These are phyloP conservation scores for Verticillium tricorpus DNA, from an alignment of 2,329 filamentous ascomycete species.

Conservation along the genomic window DNA sequence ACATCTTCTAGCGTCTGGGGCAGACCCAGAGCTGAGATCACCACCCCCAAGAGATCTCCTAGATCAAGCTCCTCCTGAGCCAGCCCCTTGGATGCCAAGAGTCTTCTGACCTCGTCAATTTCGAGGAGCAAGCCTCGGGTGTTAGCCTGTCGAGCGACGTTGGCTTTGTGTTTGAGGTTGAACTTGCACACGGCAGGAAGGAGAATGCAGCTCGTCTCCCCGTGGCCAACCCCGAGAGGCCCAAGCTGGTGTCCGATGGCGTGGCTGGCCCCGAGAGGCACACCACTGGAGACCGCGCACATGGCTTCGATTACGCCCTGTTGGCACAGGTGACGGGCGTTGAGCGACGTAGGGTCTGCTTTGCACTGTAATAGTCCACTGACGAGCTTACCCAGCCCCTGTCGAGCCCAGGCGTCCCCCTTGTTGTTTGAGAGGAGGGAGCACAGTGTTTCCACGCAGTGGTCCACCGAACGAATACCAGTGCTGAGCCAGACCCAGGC, in stretches of 20 bases:
- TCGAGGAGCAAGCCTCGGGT: conserved; percentile 7
- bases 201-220: conserved; percentile 45
- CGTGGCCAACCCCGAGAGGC: conserved; percentile 53
- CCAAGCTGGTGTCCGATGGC: conserved; percentile 50
- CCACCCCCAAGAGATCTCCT: conserved; percentile 44
- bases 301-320: conserved; percentile 50
- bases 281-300: conserved; percentile 33
- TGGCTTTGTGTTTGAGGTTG: conserved; percentile 31
- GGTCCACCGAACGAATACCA: conserved; percentile 52
- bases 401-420: conserved; percentile 17
- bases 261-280: conserved; percentile 44
- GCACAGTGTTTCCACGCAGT: conserved; percentile 53
- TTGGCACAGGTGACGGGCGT: conserved; percentile 41
- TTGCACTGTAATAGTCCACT: neutral
- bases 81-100: neutral
- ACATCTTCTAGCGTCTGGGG: conserved; percentile 49
- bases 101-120: neutral
- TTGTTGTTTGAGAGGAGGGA: conserved; percentile 31
- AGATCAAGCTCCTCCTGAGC: conserved; percentile 31
- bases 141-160: conserved; percentile 22
- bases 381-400: neutral
- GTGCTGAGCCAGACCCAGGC: conserved; percentile 51
- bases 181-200: conserved; percentile 50
- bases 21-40: conserved; percentile 48
- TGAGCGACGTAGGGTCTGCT: conserved; percentile 25